phyloP scores from a whole-genome alignment of 1,284 basidiomycete species.

The Blastosporella zonata region DNA sequence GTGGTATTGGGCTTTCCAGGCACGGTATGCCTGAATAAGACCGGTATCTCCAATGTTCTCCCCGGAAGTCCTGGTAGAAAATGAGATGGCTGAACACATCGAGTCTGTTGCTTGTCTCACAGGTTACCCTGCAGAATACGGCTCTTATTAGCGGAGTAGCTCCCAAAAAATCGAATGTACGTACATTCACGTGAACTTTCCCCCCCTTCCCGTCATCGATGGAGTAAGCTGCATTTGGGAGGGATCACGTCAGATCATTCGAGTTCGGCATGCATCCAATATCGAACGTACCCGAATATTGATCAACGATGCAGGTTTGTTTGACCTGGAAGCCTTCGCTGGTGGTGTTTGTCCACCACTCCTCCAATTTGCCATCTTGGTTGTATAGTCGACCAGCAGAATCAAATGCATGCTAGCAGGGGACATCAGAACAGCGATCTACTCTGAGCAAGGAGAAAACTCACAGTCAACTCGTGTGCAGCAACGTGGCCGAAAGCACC shows the following conservation, averaged over 20 bases:
- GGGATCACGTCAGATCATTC: background rate
- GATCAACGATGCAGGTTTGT: conserved; percentile 85
- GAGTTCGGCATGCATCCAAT: background rate
- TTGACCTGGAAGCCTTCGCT: conserved; percentile 81
- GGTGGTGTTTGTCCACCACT: conserved; percentile 87
- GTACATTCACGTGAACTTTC: conserved; percentile 80
- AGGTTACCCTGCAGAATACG: conserved; percentile 66
- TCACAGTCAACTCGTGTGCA: conserved; percentile 83
- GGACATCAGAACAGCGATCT: conserved; percentile 3
- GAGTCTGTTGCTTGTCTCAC: conserved; percentile 38
- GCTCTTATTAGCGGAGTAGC: conserved; percentile 2
- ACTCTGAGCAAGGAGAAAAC: conserved; percentile 18
- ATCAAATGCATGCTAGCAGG: conserved; percentile 83
- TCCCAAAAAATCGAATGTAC: conserved; percentile 26
- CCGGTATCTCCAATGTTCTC: conserved; percentile 91
- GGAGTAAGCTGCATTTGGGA: conserved; percentile 59
- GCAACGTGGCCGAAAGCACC: conserved; percentile 91
- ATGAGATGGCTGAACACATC: background rate
- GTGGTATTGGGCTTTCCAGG: conserved; percentile 76
- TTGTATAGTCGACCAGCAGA: conserved; percentile 85
- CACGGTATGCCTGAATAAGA: conserved; percentile 82
- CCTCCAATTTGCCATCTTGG: conserved; percentile 77
- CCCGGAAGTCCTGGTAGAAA: conserved; percentile 63
- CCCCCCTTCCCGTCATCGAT: conserved; percentile 85
- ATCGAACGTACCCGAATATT: conserved; percentile 66